Conservation (phyloP, 192 early-diverging fungal genomes). For the Funneliformis geosporum region DNA sequence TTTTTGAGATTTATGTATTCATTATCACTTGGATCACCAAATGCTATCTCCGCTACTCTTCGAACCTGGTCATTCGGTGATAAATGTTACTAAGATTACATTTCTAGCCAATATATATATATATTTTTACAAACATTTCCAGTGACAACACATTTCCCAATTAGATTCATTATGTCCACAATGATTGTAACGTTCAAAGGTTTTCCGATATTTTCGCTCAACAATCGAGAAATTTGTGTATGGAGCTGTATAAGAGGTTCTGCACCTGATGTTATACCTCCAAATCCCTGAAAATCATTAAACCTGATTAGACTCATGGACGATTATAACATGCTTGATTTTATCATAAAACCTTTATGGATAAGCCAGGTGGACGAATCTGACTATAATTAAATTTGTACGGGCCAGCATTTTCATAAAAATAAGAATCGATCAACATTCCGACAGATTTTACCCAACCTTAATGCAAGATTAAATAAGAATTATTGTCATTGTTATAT, state of each 20-base stretch:
- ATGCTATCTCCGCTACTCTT: constrained; percentile 54
- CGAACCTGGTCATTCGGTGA: constrained; percentile 32
- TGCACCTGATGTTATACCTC: constrained; percentile 47
- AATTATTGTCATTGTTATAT: neutral
- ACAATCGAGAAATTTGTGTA: constrained; percentile 32
- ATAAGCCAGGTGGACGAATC: constrained; percentile 36
- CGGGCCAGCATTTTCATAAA: constrained; percentile 24
- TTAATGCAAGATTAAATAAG: neutral
- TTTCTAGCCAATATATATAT: neutral
- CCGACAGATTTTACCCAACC: constrained; percentile 48
- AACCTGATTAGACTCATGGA: neutral
- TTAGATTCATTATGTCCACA: constrained; percentile 56
- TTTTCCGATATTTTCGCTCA: constrained; percentile 30
- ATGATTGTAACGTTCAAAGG: constrained; percentile 41
- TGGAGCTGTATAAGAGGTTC: constrained; percentile 45
- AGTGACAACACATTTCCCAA: constrained; percentile 53
- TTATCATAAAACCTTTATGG: constrained; percentile 36
- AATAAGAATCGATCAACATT: constrained; percentile 47
- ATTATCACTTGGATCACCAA: constrained; percentile 43
- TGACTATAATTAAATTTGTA: constrained; percentile 41
- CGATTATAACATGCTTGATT: neutral
- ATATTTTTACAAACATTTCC: constrained; percentile 42
- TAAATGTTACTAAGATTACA: neutral
- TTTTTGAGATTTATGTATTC: constrained; percentile 56
- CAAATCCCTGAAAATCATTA: constrained; percentile 38